phyloP scores from a whole-genome alignment of 257 asterid species.

The Solanum sparsipilum region DNA sequence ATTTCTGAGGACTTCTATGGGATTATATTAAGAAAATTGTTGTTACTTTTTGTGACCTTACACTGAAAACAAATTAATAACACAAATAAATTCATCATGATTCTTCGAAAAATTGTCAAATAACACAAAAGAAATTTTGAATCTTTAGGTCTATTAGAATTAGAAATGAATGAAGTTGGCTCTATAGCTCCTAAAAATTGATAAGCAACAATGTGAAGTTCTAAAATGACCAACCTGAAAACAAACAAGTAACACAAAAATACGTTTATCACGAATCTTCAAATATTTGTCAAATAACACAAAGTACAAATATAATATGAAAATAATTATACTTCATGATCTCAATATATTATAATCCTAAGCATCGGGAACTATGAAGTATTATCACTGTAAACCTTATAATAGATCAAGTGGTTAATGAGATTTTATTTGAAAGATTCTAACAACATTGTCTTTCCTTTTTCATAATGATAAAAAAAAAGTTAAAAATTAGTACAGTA shows the following conservation, averaged over 20 bases:
- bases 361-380: neutral
- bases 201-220: neutral
- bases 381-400: neutral
- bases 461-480: neutral
- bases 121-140: neutral
- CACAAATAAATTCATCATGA: neutral
- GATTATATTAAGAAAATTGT: neutral
- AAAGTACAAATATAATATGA: neutral
- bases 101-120: neutral
- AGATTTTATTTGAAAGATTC: neutral
- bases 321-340: neutral
- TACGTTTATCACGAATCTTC: neutral
- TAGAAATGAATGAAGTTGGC: neutral
- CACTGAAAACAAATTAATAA: neutral
- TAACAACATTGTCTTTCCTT: neutral
- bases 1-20: neutral
- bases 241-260: neutral
- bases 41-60: neutral
- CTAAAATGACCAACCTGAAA: neutral
- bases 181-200: neutral
- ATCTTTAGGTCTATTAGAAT: neutral
- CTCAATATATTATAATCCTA: neutral
- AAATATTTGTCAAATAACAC: neutral
- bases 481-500: neutral
- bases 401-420: neutral